Evolutionary conservation across 2,329 filamentous ascomycete species (phyloP), one percentile per base, ranked within the genome.

Genomic region (Trichoderma sp.): DNA sequence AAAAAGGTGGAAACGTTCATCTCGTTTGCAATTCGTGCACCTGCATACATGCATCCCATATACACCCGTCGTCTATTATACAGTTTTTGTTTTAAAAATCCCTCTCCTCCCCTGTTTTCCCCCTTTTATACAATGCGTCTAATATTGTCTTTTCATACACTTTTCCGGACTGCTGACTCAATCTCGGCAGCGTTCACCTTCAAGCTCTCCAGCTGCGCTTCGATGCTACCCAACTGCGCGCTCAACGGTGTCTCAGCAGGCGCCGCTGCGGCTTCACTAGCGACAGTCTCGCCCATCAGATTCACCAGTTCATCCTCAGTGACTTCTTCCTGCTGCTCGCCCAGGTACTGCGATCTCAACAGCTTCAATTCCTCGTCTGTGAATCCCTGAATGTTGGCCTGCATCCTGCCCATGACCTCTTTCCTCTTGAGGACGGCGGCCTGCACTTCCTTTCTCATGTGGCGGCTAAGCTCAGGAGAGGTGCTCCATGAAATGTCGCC

Each of bases 401-500:
- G 77, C 72, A 77, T 73, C 70, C 76, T 75, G 43, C 79, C 78
- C 79, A 79, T 78, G 66, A 81, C 78, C 27, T 79, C 75, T 71
- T 78, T 79, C 63, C 77, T 75, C 73, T 79, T 76, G 55, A 70
- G 49, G 10, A 77, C 69, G 27, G 77, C 80, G 3, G 74, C 75
- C 52, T 71, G 71, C 8, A 74, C 75, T 73, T 80, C 74, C 60
- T 75, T 74, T 40, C 70, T 66, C 73, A 85, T 82, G 74, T 81
- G 83, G 6, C 74, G 74, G 35, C 71, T 71, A n/a, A 85, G 76
- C 47, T 86, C 83, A 1, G 76, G 69, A 1, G 83, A 80, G 27
- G 83, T 88, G 35, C 78, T 37, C 88, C 88, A 96, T 4, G 89
- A 85, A n/a, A 92, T 84, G 5, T 82, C 76, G 31, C 92, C 92